These are phyloP conservation scores for Microthlaspi erraticum DNA, from an alignment of 345 rosid genomes.

Conservation along the genomic window DNA sequence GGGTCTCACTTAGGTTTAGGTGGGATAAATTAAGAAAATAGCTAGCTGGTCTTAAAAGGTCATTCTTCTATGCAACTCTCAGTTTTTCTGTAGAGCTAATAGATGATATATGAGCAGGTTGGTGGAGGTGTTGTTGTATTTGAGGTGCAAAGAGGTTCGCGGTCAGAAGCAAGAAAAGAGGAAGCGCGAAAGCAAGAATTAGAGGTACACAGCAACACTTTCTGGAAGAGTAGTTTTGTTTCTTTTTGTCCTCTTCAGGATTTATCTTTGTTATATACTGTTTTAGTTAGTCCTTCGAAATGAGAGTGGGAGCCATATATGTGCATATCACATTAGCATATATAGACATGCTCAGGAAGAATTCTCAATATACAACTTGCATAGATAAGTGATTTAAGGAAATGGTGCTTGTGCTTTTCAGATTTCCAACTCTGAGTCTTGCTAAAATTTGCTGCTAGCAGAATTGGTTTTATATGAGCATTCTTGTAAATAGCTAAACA, in stretches of 20 bases:
- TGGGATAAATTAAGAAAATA: neutral
- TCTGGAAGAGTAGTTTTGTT: neutral
- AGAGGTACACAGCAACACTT: slow-evolving; percentile 54
- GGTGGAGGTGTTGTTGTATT: slow-evolving; percentile 80
- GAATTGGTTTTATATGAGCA: neutral
- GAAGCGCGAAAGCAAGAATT: slow-evolving; percentile 71
- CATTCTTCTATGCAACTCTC: slow-evolving; percentile 25
- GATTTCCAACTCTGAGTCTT: too few relatives aligned
- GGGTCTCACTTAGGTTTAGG: slow-evolving; percentile 14
- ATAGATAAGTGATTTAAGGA: neutral
- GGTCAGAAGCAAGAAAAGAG: slow-evolving; percentile 89
- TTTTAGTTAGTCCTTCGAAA: neutral
- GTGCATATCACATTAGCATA: neutral
- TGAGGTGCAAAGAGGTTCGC: slow-evolving; percentile 90
- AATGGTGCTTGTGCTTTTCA: neutral
- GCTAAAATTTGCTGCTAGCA: too few relatives aligned
- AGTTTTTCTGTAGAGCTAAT: slow-evolving; percentile 17
- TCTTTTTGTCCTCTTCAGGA: slow-evolving; percentile 10
- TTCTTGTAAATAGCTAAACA: slow-evolving; percentile 6
- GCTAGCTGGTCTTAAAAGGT: slow-evolving; percentile 11
- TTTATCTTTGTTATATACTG: slow-evolving; percentile 1
- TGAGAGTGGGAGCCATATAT: neutral
- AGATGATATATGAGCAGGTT: slow-evolving; percentile 53
- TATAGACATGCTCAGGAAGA: neutral
- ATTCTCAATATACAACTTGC: neutral